These are phyloP conservation scores for Tuber calosporum DNA, from an alignment of 495 filamentous ascomycete species.

Conservation along the genomic window DNA sequence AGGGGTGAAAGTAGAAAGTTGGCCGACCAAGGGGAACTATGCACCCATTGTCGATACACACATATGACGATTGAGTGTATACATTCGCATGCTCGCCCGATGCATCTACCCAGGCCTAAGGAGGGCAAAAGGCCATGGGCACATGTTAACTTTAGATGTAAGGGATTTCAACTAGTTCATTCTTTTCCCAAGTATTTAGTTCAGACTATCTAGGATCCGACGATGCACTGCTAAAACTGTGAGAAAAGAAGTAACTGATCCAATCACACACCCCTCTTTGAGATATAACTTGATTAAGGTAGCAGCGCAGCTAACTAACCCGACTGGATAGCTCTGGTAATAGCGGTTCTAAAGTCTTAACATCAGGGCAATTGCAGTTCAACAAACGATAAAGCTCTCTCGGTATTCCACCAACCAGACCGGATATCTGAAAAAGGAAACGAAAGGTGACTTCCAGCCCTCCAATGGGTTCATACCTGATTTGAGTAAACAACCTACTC, in stretches of 20 bases:
- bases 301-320: background rate
- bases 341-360: background rate
- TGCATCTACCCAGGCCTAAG: background rate
- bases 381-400: background rate
- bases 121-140: background rate
- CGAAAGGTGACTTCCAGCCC: background rate
- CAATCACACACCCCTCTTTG: background rate
- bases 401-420: background rate
- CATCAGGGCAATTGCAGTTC: background rate
- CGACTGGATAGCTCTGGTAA: background rate
- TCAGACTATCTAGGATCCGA: background rate
- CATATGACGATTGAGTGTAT: background rate
- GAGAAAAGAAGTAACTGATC: background rate
- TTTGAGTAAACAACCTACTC: background rate
- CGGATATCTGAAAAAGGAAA: background rate
- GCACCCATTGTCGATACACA: background rate
- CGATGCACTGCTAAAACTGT: background rate
- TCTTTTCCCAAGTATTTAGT: background rate
- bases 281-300: background rate
- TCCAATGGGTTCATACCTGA: background rate
- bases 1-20: background rate
- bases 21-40: background rate
- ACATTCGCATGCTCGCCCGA: background rate
- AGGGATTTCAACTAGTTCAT: background rate
- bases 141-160: background rate